Percentiles rank a stretch among this genome's conserved stretches.
Evolutionary conservation across 2,329 filamentous ascomycete genomes (phyloP).

Genomic region (Apiospora aurea): DNA sequence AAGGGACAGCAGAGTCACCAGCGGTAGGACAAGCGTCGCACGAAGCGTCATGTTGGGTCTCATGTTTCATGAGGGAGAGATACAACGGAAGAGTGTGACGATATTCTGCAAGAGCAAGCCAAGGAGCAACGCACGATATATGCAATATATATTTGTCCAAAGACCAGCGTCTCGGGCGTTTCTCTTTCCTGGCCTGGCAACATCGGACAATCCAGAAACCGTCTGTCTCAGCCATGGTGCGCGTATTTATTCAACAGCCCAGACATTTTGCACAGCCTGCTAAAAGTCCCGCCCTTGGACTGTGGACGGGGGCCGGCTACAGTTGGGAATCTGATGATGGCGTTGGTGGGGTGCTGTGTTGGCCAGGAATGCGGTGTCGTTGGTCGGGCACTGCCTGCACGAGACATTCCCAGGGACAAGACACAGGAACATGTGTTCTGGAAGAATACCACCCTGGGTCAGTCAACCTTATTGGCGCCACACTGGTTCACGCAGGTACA

Average conservation of each 20-base stretch:
- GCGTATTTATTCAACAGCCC: not conserved
- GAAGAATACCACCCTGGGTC: not conserved
- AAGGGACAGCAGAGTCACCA: slow-evolving; percentile 31
- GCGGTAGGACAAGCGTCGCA: not conserved
- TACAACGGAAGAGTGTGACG: not conserved
- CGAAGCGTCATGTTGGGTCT: not conserved
- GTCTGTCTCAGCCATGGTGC: slow-evolving; percentile 5
- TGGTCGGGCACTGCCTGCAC: slow-evolving; percentile 6
- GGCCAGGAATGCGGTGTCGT: slow-evolving; percentile 13
- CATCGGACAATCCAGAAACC: not conserved
- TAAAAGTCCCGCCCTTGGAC: not conserved
- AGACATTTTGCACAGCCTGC: not conserved
- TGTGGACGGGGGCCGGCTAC: not conserved
- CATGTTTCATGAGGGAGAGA: not conserved
- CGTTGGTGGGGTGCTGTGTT: not conserved
- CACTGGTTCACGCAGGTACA: slow-evolving; percentile 10
- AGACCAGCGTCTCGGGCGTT: not conserved
- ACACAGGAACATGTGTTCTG: not conserved
- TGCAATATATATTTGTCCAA: not conserved
- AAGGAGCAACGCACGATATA: not conserved
- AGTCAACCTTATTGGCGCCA: not conserved
- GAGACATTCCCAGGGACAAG: not conserved
- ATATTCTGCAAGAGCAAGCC: not conserved
- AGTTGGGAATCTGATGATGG: not conserved
- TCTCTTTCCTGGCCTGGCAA: not conserved